Conservation (phyloP, 2,329 filamentous ascomycete genomes). For the Immersiporthe knoxdaviesiana region DNA sequence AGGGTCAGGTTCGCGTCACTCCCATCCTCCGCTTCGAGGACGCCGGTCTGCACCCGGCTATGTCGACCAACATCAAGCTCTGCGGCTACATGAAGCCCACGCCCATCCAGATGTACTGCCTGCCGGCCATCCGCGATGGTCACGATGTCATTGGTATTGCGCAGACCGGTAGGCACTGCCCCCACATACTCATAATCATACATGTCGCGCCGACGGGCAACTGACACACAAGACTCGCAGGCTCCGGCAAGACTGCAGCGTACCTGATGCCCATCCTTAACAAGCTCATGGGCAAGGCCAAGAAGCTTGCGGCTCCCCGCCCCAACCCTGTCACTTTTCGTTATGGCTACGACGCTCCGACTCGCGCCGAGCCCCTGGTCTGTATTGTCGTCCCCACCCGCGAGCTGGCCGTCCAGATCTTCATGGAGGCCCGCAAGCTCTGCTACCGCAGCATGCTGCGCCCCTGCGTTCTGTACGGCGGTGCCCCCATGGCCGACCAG, state of each 20-base stretch:
- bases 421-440: constrained; percentile 88
- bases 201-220: background rate
- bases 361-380: constrained; percentile 84
- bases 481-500: constrained; percentile 72
- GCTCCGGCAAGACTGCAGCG: constrained; percentile 94
- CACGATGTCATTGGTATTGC: constrained; percentile 87
- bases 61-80: constrained; percentile 76
- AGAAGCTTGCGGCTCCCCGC: constrained; percentile 79
- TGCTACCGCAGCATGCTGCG: constrained; percentile 96
- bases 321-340: constrained; percentile 66
- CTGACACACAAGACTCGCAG: constrained; percentile 49
- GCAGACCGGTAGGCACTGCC: constrained; percentile 73
- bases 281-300: constrained; percentile 93
- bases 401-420: constrained; percentile 92
- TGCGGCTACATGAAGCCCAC: constrained; percentile 75
- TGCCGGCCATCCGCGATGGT: constrained; percentile 77
- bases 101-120: constrained; percentile 82
- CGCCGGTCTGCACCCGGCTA: constrained; percentile 82
- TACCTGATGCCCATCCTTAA: constrained; percentile 89
- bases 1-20: constrained; percentile 55
- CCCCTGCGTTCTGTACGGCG: constrained; percentile 87
- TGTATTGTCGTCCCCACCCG: constrained; percentile 84
- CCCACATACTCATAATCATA: background rate
- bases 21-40: constrained; percentile 66
- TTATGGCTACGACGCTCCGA: constrained; percentile 47